Percentiles rank a stretch among this genome's conserved stretches.
Conservation (phyloP, 768 basidiomycete genomes). For the Amanita fuliginea region DNA sequence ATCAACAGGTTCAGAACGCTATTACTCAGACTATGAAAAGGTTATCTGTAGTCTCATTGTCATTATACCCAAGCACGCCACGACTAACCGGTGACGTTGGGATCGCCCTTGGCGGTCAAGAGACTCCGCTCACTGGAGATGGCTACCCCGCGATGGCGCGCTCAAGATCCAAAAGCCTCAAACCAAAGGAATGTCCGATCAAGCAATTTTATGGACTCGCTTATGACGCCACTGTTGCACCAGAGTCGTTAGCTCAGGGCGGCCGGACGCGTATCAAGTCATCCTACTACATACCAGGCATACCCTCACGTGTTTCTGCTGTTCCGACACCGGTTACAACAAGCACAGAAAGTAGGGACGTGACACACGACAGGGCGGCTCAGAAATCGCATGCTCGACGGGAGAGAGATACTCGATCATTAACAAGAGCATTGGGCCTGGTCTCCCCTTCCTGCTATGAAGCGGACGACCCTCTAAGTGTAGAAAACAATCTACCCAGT, state of each 20-base stretch:
- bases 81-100: conserved; percentile 19
- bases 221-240: conserved; percentile 36
- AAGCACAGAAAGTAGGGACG: conserved; percentile 17
- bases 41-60: conserved; percentile 32
- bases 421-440: conserved; percentile 26
- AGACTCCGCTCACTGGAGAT: conserved; percentile 27
- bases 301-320: conserved; percentile 43
- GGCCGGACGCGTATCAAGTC: conserved; percentile 63
- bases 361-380: conserved; percentile 12
- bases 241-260: conserved; percentile 19
- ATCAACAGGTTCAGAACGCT: conserved; percentile 31
- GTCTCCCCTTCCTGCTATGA: conserved; percentile 14
- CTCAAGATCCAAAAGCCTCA: conserved; percentile 20
- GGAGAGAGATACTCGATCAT: conserved; percentile 26
- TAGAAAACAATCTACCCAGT: not conserved
- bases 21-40: conserved; percentile 25
- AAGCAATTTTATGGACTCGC: conserved; percentile 29
- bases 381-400: conserved; percentile 33
- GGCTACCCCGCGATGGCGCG: conserved; percentile 28
- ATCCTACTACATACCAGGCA: conserved; percentile 47
- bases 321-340: conserved; percentile 26
- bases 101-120: conserved; percentile 21
- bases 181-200: conserved; percentile 17
- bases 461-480: conserved; percentile 58
- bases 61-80: conserved; percentile 37